Evolutionary conservation across 257 asterid species (phyloP), one percentile per base, ranked within the genome.

Genomic region (Fraxinus anomala): DNA sequence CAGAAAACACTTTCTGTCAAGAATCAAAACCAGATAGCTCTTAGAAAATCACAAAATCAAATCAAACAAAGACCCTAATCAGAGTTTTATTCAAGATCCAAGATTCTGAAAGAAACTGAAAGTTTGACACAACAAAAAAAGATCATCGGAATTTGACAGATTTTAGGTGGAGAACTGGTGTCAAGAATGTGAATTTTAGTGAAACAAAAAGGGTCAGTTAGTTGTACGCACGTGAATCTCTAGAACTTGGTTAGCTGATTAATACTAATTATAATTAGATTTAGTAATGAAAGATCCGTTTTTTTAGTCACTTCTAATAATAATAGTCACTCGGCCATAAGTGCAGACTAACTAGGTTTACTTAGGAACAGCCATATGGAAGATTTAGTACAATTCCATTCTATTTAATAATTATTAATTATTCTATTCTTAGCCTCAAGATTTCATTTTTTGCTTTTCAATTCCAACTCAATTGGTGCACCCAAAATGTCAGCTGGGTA

Each of bases 1-100:
- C 76, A 80, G 47, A 30, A 66, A 79, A 51, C 51, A 54, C 68
- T 30, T 75, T 61, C n/a, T n/a, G 59, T 33, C 59, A 40, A 71
- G 28, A 42, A 78, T 42, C 33, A 61, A 39, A 63, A 66, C 14
- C 44, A 40, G 42, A 61, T 8, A 21, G 34, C 6, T 17, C 11
- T 5, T 72, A 68, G 11, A 19, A 12, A 79, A 49, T 42, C 67
- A 42, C 65, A 44, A 37, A 49, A 65, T 56, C 61, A 42, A 31
- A 30, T 28, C 23, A 80, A 72, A 14, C 73, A 37, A 73, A 31
- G 10, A 56, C 26, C 37, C 26, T 33, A 56, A 17, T 13, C 2
- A 66, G 77, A 10, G 10, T 0, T 17, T 33, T 28, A 3, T 19
- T 68, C 21, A 61, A 72, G 37, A 81, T 63, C 49, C 40, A 73